These are phyloP conservation scores for Candida namnaoensis DNA, from an alignment of 805 yeast genomes.

Conservation along the genomic window DNA sequence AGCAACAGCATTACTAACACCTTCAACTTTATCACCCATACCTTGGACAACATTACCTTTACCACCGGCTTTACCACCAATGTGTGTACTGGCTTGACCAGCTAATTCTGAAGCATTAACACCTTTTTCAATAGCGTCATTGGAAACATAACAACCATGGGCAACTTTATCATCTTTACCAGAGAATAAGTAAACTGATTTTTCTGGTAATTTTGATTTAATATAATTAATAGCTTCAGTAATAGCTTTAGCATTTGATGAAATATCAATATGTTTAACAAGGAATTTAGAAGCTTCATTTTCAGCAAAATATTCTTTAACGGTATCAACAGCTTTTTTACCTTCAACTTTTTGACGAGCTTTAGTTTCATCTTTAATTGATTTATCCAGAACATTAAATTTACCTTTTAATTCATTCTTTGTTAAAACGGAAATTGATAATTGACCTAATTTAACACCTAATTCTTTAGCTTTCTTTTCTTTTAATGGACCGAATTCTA, in stretches of 20 bases:
- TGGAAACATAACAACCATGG: conserved; percentile 87
- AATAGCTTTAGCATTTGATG: conserved; percentile 87
- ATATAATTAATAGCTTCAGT: conserved; percentile 85
- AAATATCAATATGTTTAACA: conserved; percentile 60
- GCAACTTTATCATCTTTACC: conserved; percentile 76
- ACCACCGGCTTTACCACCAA: conserved; percentile 99
- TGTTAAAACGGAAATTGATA: conserved; percentile 72
- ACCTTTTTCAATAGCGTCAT: conserved; percentile 59
- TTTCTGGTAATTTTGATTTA: conserved; percentile 66
- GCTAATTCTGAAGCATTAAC: conserved; percentile 74
- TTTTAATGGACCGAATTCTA: conserved; percentile 68
- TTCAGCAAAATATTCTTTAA: conserved; percentile 56
- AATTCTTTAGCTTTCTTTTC: conserved; percentile 77
- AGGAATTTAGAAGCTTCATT: conserved; percentile 45
- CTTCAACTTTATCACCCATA: conserved; percentile 77
- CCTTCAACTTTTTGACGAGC: conserved; percentile 82
- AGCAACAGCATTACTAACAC: conserved; percentile 64
- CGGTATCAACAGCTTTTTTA: conserved; percentile 71
- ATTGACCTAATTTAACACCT: conserved; percentile 77
- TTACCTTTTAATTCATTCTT: conserved; percentile 69
- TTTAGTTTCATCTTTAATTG: conserved; percentile 82
- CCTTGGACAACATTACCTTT: conserved; percentile 96
- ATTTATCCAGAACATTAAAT: conserved; percentile 74
- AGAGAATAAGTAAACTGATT: conserved; percentile 72
- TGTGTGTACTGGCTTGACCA: conserved; percentile 51